Evolutionary conservation across 2,329 filamentous ascomycete genomes (phyloP), one percentile per base, ranked within the genome.

Genomic region (Penicillium sclerotiorum): DNA sequence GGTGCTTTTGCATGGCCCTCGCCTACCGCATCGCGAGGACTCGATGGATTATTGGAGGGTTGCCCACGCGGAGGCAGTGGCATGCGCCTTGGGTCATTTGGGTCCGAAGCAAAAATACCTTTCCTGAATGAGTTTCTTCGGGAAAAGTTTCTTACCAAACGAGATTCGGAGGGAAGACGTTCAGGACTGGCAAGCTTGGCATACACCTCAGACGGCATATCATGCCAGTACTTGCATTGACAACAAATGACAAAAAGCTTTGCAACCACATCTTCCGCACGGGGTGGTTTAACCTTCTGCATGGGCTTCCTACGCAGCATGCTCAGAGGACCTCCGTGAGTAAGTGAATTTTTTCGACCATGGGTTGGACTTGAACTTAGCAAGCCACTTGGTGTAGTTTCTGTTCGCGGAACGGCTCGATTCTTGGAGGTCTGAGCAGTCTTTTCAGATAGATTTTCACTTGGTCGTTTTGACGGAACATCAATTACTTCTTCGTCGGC

Each of bases 191-290:
- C 61, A 27, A 73, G 60, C 44, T 60, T 71, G 37, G 69, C 63
- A 52, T 73, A 73, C 17, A 70, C 56, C 25, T 70, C 65, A 11
- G 70, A 66, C 2, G 73, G 73, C 52, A 73, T 63, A 44, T 75
- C 71, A 51, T 75, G 72, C 72, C 72, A 75, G 53, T 66, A 70
- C 38, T 67, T 69, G 62, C 73, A 75, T 45, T 66, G 61, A 50
- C 73, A 75, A 52, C 73, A 75, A 33, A 75, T 72, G 15, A 74
- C 70, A 47, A 75, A 75, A 11, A 72, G 49, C 47, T 75, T 75
- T 20, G 61, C 60, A 35, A 74, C 52, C 8, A 62, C 44, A 44
- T 65, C 60, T 22, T 58, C 55, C 18, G 57, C 49, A 20, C 43
- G 48, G 15, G 45, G 28, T 17, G 36, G 8, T 21, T 52, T 62